phyloP scores from a whole-genome alignment of 768 basidiomycete species.

The Dioszegia aurantiaca region DNA sequence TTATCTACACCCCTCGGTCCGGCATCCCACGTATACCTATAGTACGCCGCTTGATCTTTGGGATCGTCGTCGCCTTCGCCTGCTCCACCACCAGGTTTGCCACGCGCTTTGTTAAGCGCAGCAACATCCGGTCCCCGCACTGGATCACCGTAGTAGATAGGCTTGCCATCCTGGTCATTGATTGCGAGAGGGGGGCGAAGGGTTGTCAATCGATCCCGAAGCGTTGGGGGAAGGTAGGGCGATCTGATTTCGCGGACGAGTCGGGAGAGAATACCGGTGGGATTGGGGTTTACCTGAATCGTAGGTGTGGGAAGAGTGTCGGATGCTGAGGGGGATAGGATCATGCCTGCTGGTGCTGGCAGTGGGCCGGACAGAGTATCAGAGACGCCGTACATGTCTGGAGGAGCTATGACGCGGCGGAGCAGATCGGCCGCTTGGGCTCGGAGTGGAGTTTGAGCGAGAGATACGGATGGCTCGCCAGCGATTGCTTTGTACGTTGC shows the following conservation, averaged over 20 bases:
- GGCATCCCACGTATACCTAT: constrained; percentile 36
- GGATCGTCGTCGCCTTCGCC: constrained; percentile 7
- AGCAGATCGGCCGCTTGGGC: constrained; percentile 31
- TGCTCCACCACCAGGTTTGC: constrained; percentile 20
- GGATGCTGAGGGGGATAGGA: constrained; percentile 24
- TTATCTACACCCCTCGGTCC: constrained; percentile 34
- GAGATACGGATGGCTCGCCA: constrained; percentile 30
- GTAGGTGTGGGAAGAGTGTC: constrained; percentile 14
- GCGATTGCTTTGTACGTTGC: constrained; percentile 30
- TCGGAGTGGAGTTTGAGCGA: constrained; percentile 25
- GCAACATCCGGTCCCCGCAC: constrained; percentile 31
- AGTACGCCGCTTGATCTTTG: constrained; percentile 17
- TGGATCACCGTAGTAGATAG: constrained; percentile 36
- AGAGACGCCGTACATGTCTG: constrained; percentile 25
- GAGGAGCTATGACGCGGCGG: constrained; percentile 23
- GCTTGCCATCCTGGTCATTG: constrained; percentile 20
- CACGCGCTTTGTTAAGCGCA: constrained; percentile 30
- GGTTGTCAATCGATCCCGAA: constrained; percentile 35
- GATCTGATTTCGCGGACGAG: constrained; percentile 33
- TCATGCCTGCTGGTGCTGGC: constrained; percentile 16
- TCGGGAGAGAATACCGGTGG: constrained; percentile 19
- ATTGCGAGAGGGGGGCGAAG: constrained; percentile 33
- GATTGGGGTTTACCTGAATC: constrained; percentile 29
- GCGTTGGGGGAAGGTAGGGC: constrained; percentile 32
- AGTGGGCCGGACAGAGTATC: constrained; percentile 25